Evolutionary conservation across 257 asterid species (phyloP).

Genomic region (Catharanthus roseus): DNA sequence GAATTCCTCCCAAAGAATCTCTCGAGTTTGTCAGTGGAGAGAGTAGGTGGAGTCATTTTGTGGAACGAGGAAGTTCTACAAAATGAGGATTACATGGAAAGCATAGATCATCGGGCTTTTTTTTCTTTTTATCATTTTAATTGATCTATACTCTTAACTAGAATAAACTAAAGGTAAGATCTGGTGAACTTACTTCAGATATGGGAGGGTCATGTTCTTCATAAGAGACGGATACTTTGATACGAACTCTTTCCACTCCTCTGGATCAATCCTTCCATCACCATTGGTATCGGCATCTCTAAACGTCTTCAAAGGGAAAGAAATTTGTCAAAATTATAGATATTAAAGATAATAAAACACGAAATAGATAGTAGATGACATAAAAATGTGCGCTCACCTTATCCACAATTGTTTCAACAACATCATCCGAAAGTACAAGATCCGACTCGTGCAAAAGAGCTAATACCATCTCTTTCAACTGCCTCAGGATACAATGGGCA

Average conservation of each 20-base stretch:
- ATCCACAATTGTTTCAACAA: conserved; percentile 63
- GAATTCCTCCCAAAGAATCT: too few species aligned
- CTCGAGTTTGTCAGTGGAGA: not conserved
- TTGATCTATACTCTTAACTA: not conserved
- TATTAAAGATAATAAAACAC: not conserved
- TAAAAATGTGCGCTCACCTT: conserved; percentile 37
- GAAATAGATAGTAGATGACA: not conserved
- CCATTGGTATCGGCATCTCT: conserved; percentile 63
- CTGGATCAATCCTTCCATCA: conserved; percentile 80
- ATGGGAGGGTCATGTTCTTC: conserved; percentile 85
- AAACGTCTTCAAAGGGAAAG: conserved; percentile 42
- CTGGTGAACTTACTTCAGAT: conserved; percentile 50
- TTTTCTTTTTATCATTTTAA: not conserved
- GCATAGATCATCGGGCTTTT: not conserved
- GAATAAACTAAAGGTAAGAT: not conserved
- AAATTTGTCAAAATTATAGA: not conserved
- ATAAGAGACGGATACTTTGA: conserved; percentile 74
- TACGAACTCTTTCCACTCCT: conserved; percentile 81
- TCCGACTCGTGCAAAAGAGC: conserved; percentile 83
- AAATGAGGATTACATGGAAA: not conserved
- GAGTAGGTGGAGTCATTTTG: too few species aligned
- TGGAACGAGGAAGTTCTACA: not conserved
- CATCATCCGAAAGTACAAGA: conserved; percentile 69
- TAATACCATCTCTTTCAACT: conserved; percentile 89
- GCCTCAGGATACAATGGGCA: conserved; percentile 12